A percentile compares a stretch with the other conserved stretches of the same genome.
phyloP scores from a whole-genome alignment of 78 protist genomes.

The Monosiga brevicollis region DNA sequence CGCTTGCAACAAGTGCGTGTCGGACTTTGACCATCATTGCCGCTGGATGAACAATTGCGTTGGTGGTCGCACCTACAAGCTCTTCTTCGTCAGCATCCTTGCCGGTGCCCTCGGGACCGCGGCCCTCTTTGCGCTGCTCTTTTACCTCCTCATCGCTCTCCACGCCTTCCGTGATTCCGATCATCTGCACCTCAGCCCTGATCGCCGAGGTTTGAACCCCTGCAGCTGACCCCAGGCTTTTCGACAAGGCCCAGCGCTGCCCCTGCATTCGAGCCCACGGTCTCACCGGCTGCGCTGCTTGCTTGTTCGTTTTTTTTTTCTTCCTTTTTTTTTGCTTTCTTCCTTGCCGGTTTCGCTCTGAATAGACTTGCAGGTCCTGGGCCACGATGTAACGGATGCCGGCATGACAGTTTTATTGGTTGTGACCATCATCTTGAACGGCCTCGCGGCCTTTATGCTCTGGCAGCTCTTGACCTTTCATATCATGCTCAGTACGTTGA shows the following conservation, averaged over 20 bases:
- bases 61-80: conserved; percentile 39
- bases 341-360: background rate
- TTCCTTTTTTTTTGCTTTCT: background rate
- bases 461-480: background rate
- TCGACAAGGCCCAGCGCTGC: no score
- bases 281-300: background rate
- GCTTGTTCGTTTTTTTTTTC: background rate
- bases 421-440: background rate
- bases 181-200: no score
- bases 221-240: no score
- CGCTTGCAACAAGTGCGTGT: conserved; percentile 31
- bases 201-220: no score
- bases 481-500: background rate
- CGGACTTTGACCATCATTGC: conserved; percentile 61
- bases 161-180: no score
- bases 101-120: background rate
- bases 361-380: background rate
- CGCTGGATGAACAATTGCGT: conserved; percentile 54
- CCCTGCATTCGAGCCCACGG: background rate
- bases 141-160: no score
- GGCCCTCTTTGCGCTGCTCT: background rate
- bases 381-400: background rate
- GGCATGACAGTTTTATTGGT: background rate
- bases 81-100: background rate
- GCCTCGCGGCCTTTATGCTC: background rate